These are phyloP conservation scores for Microbotryum intermedium DNA, from an alignment of 1,284 basidiomycete genomes.

Conservation along the genomic window DNA sequence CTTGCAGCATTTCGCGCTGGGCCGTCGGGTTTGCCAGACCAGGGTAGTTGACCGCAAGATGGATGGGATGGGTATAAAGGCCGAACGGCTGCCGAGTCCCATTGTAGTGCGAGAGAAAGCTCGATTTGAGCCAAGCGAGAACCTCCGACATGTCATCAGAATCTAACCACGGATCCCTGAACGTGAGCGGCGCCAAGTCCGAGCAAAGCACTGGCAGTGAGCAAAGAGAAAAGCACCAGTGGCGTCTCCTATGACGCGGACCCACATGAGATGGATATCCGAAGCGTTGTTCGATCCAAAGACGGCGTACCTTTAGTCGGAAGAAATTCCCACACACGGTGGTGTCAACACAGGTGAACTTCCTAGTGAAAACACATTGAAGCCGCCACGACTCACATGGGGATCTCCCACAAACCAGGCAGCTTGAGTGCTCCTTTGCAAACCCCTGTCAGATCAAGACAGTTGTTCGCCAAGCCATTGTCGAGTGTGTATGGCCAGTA, in stretches of 20 bases:
- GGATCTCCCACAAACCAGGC: conserved; percentile 71
- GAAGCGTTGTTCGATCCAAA: background rate
- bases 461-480: conserved; percentile 60
- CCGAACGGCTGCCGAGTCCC: conserved; percentile 69
- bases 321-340: background rate
- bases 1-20: conserved; percentile 29
- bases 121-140: conserved; percentile 61
- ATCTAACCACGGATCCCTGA: conserved; percentile 75
- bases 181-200: too few relatives aligned
- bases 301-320: conserved; percentile 10
- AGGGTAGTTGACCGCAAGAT: conserved; percentile 51
- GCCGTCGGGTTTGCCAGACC: conserved; percentile 16
- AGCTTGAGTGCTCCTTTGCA: conserved; percentile 65
- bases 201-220: too few relatives aligned
- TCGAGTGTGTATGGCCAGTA: conserved; percentile 45
- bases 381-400: conserved; percentile 48
- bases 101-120: conserved; percentile 63
- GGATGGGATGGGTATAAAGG: conserved; percentile 72
- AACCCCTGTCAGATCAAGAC: conserved; percentile 49
- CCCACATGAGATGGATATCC: conserved; percentile 19
- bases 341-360: background rate
- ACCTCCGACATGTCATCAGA: conserved; percentile 49
- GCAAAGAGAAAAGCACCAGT: conserved; percentile 42
- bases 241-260: too few relatives aligned
- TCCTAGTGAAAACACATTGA: background rate